Conservation (phyloP, 2,329 filamentous ascomycete genomes). For the Scedosporium boydii region DNA sequence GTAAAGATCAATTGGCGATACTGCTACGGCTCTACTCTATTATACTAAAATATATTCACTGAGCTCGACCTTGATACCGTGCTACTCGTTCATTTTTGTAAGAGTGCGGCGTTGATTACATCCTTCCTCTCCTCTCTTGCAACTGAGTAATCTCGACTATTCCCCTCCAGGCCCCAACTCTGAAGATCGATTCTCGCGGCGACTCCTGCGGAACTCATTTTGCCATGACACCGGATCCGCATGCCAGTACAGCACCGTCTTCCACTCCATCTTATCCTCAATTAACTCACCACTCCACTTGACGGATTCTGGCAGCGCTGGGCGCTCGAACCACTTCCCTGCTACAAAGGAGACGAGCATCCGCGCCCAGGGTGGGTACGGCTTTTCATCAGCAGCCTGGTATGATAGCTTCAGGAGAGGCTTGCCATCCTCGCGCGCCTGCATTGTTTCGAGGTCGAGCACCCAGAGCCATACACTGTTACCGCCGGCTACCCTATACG, state of each 20-base stretch:
- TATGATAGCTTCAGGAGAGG: background rate
- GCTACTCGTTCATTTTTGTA: background rate
- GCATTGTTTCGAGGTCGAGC: background rate
- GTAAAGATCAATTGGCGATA: background rate
- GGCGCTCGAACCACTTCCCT: background rate
- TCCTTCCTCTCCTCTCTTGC: background rate
- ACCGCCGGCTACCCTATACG: background rate
- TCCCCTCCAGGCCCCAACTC: too few relatives aligned
- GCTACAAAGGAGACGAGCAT: background rate
- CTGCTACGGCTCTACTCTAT: background rate
- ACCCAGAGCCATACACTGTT: background rate
- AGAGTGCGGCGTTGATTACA: background rate
- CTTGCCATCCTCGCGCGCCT: background rate
- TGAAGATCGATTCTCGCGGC: background rate
- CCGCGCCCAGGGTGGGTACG: background rate
- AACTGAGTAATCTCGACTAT: too few relatives aligned
- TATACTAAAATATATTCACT: background rate
- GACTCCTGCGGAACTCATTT: background rate
- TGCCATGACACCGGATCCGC: background rate
- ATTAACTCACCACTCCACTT: background rate
- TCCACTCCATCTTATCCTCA: background rate
- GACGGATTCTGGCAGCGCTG: background rate
- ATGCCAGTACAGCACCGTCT: background rate
- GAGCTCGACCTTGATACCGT: background rate
- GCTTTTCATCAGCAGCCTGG: background rate